phyloP scores from a whole-genome alignment of 805 yeast species.

The Myxozyma vanderwaltii region DNA sequence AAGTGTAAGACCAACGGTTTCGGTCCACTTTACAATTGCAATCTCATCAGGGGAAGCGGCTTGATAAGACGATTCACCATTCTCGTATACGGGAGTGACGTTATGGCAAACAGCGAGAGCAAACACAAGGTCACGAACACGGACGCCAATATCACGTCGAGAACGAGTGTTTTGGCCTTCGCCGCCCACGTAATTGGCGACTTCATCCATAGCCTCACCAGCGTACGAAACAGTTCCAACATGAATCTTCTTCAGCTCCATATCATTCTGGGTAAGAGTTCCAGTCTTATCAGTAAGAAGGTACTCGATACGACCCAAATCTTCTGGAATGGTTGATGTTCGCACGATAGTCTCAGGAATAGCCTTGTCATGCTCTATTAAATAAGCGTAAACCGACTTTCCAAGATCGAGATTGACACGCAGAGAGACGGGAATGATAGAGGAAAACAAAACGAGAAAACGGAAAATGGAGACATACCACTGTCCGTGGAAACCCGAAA shows the following conservation, averaged over 20 bases:
- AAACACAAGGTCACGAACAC: slow-evolving; percentile 77
- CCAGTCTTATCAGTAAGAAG: slow-evolving; percentile 94
- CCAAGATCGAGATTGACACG: slow-evolving; percentile 95
- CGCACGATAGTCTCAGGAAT: slow-evolving; percentile 90
- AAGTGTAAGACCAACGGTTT: slow-evolving; percentile 77
- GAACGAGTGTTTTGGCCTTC: slow-evolving; percentile 42
- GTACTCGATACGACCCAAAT: slow-evolving; percentile 92
- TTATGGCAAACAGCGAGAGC: slow-evolving; percentile 95
- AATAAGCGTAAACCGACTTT: slow-evolving; percentile 92
- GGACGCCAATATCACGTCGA: slow-evolving; percentile 69
- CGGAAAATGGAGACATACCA: slow-evolving; percentile 94
- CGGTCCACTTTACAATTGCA: slow-evolving; percentile 93
- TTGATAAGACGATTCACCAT: slow-evolving; percentile 77
- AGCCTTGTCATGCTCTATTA: slow-evolving; percentile 81
- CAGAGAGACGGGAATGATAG: slow-evolving; percentile 93
- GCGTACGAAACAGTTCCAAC: slow-evolving; percentile 91
- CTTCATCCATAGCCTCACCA: slow-evolving; percentile 89
- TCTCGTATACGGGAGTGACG: slow-evolving; percentile 90
- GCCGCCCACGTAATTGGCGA: slow-evolving; percentile 41
- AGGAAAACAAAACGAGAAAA: slow-evolving; percentile 85
- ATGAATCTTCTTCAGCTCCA: slow-evolving; percentile 93
- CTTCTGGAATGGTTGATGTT: slow-evolving; percentile 97
- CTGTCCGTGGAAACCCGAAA: slow-evolving; percentile 66
- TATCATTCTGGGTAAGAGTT: slow-evolving; percentile 94
- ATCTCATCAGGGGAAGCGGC: slow-evolving; percentile 99